Evolutionary conservation across 2,329 filamentous ascomycete species (phyloP).

Genomic region (Pezicula neosporulosa): DNA sequence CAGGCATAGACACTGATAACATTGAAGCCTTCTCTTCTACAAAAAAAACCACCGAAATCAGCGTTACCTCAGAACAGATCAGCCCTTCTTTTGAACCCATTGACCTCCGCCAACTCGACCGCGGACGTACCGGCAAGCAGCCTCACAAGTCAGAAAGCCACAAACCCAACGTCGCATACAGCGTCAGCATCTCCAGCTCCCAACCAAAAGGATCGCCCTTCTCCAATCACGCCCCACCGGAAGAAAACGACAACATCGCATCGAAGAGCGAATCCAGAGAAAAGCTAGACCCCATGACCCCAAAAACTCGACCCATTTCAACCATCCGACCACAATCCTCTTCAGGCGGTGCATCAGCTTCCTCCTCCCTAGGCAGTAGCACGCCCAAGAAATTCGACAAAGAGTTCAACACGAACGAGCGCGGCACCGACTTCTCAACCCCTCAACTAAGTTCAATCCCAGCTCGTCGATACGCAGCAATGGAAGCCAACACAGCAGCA

Average conservation of each 20-base stretch:
- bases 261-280: neutral
- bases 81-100: constrained; percentile 4
- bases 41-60: constrained; percentile 63
- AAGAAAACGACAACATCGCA: neutral
- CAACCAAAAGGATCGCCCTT: neutral
- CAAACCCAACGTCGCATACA: constrained; percentile 4
- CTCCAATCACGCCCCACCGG: neutral
- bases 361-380: too few species aligned
- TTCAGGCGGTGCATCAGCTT: neutral
- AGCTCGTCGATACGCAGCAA: constrained; percentile 6
- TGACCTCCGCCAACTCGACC: constrained; percentile 9
- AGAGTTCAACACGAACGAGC: too few species aligned
- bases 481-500: constrained; percentile 52
- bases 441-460: neutral
- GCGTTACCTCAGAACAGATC: constrained; percentile 51
- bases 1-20: constrained; percentile 35
- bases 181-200: constrained; percentile 8
- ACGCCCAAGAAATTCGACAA: too few species aligned
- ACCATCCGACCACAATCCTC: neutral
- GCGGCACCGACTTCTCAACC: neutral
- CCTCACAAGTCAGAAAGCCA: too few species aligned
- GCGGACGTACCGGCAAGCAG: neutral
- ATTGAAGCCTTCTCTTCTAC: constrained; percentile 35
- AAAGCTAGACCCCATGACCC: neutral
- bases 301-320: neutral